Conservation (phyloP, 805 yeast species). For the Wickerhamiella vanderwaltii region DNA sequence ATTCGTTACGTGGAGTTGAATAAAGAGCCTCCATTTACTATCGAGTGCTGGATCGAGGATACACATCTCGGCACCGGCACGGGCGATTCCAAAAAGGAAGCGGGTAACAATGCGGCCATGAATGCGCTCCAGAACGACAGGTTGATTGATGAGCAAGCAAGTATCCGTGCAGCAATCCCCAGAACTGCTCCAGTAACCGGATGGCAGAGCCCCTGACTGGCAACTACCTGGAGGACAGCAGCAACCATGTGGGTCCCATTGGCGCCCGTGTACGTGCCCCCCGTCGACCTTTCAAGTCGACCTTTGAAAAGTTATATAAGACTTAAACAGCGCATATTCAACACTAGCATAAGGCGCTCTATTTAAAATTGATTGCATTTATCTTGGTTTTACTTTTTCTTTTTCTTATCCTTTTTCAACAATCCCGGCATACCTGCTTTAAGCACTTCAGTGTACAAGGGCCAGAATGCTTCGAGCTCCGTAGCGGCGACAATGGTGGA, state of each 20-base stretch:
- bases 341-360: too few species aligned
- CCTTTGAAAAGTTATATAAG: too few species aligned
- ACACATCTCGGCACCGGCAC: neutral
- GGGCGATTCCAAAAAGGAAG: slow-evolving; percentile 5
- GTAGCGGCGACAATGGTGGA: slow-evolving; percentile 60
- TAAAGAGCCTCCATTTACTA: neutral
- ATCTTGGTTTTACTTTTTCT: too few species aligned
- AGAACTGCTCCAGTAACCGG: slow-evolving; percentile 3
- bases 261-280: too few species aligned
- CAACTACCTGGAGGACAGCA: too few species aligned
- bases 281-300: too few species aligned
- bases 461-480: slow-evolving; percentile 63
- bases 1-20: neutral
- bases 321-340: too few species aligned
- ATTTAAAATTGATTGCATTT: too few species aligned
- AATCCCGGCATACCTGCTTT: slow-evolving; percentile 66
- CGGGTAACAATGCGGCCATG: slow-evolving; percentile 9
- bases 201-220: slow-evolving; percentile 5
- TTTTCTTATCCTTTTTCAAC: slow-evolving; percentile 70
- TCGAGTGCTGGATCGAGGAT: slow-evolving; percentile 4
- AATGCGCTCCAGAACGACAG: slow-evolving; percentile 4
- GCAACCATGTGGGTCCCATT: too few species aligned
- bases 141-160: slow-evolving; percentile 8
- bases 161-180: neutral
- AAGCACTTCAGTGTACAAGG: slow-evolving; percentile 52